Base-by-base conservation (phyloP, 176 grass and related monocot species). In the Carex scoparia region DNA sequence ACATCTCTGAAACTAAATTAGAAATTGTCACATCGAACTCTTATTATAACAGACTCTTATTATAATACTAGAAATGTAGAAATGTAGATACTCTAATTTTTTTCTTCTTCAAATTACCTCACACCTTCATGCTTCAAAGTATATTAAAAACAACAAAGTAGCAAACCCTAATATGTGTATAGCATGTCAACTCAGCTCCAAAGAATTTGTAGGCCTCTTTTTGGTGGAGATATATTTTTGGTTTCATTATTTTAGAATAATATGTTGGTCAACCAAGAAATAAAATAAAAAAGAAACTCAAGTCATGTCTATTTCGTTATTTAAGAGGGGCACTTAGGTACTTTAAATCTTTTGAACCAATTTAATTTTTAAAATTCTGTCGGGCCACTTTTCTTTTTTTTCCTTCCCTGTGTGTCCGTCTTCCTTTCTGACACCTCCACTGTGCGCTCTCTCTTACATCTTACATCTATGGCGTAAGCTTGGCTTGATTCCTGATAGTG, bases 401-500 rank as follows among this genome's bases (percentile, higher is more conserved):
- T 35, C 51, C 74, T 49, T 85, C 51, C 51, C 79, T 85, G 69
- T 88, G 72, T 63, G 81, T 79, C 68, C 81, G 85, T 87, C 83
- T 80, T 86, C 81, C 56, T 69, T 75, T 87, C 91, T 94, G 90
- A 92, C 92, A 92, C 82, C 83, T 42, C 18, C 32, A 80, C 90
- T 73, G 48, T 85, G 10, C 51, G 9, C 49, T 87, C 64, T 84
- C 79, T 79, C 82, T 60, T 65, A 69, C 74, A 55, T 49, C 12
- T 77, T 74, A 78, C 65, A 87, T 82, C 84, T 84, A 83, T 90
- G 37, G 72, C 86, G 85, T 89, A 91, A 84, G 90, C 85, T 97
- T 88, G 92, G 90, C 84, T 97, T 88, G 94, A 92, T 97, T 94
- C 92, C 94, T 97, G 94, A 86, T 89, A 94, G 94, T 97, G 90